phyloP scores from a whole-genome alignment of 768 basidiomycete genomes.

The Lentinula edodes region DNA sequence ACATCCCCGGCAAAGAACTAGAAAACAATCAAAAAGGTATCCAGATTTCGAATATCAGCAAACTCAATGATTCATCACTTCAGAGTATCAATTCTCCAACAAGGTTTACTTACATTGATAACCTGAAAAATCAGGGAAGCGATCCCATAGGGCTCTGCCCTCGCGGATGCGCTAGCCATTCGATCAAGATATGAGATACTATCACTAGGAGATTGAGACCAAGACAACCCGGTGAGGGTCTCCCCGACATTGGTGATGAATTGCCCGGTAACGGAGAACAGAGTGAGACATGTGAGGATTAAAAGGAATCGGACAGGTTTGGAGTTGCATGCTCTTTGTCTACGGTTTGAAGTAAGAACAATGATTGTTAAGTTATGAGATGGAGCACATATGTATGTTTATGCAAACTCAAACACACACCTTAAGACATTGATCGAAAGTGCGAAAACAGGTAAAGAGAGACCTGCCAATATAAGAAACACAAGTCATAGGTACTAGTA shows the following conservation, averaged over 20 bases:
- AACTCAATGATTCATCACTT: too few relatives aligned
- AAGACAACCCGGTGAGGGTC: neutral
- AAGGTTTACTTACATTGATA: neutral
- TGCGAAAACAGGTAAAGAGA: neutral
- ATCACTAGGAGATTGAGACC: neutral
- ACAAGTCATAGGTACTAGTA: neutral
- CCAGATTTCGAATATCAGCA: neutral
- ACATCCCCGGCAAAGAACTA: slow-evolving; percentile 1
- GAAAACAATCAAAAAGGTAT: neutral
- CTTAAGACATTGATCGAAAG: neutral
- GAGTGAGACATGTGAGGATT: neutral
- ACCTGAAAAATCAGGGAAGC: neutral
- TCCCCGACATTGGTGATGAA: neutral
- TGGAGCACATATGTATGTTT: too few relatives aligned
- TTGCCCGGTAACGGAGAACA: neutral
- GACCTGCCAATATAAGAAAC: neutral
- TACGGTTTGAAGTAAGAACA: neutral
- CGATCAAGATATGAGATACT: neutral
- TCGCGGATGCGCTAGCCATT: neutral
- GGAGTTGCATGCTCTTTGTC: neutral
- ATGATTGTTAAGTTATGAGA: neutral
- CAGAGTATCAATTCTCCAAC: too few relatives aligned
- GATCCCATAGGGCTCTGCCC: neutral
- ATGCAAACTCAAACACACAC: neutral
- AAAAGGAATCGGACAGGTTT: neutral